A percentile compares a stretch with the other conserved stretches of the same genome.
Evolutionary conservation across 2,329 filamentous ascomycete species (phyloP).

Genomic region (Pseudophaeomoniella oleicola): DNA sequence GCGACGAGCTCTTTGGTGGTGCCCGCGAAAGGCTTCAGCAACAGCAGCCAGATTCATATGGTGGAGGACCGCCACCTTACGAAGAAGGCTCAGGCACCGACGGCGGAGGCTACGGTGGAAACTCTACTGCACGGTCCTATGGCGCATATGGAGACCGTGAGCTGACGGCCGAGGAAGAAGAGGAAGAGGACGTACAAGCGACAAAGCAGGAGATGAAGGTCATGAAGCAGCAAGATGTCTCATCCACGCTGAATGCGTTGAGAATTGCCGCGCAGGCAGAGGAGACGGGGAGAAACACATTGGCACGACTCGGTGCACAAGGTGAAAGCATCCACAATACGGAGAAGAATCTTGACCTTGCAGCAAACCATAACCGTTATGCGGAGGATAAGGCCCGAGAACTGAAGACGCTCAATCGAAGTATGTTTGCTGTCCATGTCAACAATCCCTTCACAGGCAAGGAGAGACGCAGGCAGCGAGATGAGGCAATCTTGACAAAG

Average conservation of each 20-base stretch:
- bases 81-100: constrained; percentile 15
- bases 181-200: constrained; percentile 56
- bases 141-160: constrained; percentile 53
- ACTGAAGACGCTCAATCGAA: constrained; percentile 70
- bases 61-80: constrained; percentile 16
- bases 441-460: constrained; percentile 63
- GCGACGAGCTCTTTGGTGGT: constrained; percentile 45
- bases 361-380: constrained; percentile 58
- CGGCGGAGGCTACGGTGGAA: constrained; percentile 16
- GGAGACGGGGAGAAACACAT: constrained; percentile 55
- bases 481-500: constrained; percentile 55
- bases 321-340: constrained; percentile 70
- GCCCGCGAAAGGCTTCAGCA: constrained; percentile 36
- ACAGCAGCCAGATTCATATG: constrained; percentile 18
- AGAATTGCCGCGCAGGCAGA: constrained; percentile 54
- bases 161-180: constrained; percentile 67
- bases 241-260: constrained; percentile 56
- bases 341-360: constrained; percentile 68
- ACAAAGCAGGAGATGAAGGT: constrained; percentile 61
- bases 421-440: constrained; percentile 80
- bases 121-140: constrained; percentile 22
- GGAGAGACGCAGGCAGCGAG: constrained; percentile 47
- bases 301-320: constrained; percentile 61
- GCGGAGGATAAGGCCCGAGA: constrained; percentile 71
- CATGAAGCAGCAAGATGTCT: constrained; percentile 63